A percentile compares a stretch with the other conserved stretches of the same genome.
These are phyloP conservation scores for Saussurea involucrata DNA, from an alignment of 129 eudicot species.

Conservation along the genomic window DNA sequence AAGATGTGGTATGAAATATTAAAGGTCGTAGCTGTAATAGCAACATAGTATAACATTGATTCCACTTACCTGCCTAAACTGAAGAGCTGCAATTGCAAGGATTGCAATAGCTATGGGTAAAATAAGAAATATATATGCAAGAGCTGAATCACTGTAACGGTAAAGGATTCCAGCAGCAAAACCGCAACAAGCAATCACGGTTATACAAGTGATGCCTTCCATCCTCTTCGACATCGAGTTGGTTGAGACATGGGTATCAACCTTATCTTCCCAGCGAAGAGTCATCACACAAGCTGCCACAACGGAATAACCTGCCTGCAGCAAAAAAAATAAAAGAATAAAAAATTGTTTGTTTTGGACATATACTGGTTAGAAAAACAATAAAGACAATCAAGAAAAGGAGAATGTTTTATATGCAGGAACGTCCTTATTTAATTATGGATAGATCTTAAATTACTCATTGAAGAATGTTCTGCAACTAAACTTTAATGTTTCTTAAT, in stretches of 20 bases:
- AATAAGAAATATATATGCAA: slow-evolving; percentile 36
- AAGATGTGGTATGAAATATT: not conserved
- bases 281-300: slow-evolving; percentile 93
- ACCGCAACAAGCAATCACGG: slow-evolving; percentile 66
- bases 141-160: slow-evolving; percentile 58
- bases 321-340: slow-evolving; percentile 18
- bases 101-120: slow-evolving; percentile 59
- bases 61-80: slow-evolving; percentile 67
- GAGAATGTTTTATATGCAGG: not conserved
- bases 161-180: slow-evolving; percentile 73
- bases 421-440: not conserved
- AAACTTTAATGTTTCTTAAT: not conserved
- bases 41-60: not conserved
- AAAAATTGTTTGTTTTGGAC: not conserved
- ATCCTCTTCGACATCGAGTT: slow-evolving; percentile 48
- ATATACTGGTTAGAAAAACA: not conserved
- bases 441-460: not conserved
- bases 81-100: slow-evolving; percentile 57
- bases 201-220: slow-evolving; percentile 69
- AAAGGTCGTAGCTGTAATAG: not conserved
- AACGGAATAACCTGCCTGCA: slow-evolving; percentile 96
- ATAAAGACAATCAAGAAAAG: not conserved
- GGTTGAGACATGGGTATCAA: slow-evolving; percentile 31
- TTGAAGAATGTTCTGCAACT: not conserved
- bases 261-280: slow-evolving; percentile 73